A percentile compares a stretch with the other conserved stretches of the same genome.
Evolutionary conservation across 1,284 basidiomycete genomes (phyloP).

Genomic region (Megacollybia platyphylla): DNA sequence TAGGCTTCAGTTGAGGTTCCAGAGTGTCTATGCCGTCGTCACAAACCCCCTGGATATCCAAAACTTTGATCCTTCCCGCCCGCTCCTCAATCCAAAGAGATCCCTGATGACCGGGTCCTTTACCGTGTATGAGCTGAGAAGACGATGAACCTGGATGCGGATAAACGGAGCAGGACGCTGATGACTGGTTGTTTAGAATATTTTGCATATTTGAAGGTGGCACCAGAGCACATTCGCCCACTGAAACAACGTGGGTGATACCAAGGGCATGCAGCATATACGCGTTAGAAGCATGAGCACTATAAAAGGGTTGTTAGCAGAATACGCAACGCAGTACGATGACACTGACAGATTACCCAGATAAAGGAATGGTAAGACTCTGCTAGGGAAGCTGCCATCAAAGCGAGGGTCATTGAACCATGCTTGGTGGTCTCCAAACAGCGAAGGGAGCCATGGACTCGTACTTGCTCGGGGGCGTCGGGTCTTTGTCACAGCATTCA

Average conservation of each 20-base stretch:
- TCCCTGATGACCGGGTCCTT: constrained; percentile 41
- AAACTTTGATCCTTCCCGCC: constrained; percentile 79
- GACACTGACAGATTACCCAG: constrained; percentile 80
- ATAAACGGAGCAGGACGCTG: neutral
- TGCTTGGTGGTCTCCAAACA: constrained; percentile 57
- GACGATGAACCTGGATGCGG: constrained; percentile 5
- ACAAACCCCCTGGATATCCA: constrained; percentile 82
- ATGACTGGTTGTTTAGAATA: constrained; percentile 5
- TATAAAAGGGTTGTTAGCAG: constrained; percentile 15
- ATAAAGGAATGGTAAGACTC: constrained; percentile 90
- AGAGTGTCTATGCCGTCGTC: constrained; percentile 96
- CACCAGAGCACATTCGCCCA: constrained; percentile 85
- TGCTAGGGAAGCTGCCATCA: constrained; percentile 91
- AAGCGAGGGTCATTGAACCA: constrained; percentile 93
- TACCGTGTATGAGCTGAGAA: constrained; percentile 26
- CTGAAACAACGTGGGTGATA: constrained; percentile 95
- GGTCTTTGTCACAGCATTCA: constrained; percentile 10
- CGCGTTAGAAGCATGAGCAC: constrained; percentile 88
- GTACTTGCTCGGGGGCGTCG: constrained; percentile 59
- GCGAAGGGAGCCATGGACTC: constrained; percentile 47
- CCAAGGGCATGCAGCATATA: constrained; percentile 94
- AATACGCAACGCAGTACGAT: neutral
- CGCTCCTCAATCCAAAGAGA: constrained; percentile 81
- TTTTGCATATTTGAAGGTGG: constrained; percentile 38
- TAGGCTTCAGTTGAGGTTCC: constrained; percentile 75